Conservation (phyloP, 108 stramenopile species). For the Parietichytrium sp. region DNA sequence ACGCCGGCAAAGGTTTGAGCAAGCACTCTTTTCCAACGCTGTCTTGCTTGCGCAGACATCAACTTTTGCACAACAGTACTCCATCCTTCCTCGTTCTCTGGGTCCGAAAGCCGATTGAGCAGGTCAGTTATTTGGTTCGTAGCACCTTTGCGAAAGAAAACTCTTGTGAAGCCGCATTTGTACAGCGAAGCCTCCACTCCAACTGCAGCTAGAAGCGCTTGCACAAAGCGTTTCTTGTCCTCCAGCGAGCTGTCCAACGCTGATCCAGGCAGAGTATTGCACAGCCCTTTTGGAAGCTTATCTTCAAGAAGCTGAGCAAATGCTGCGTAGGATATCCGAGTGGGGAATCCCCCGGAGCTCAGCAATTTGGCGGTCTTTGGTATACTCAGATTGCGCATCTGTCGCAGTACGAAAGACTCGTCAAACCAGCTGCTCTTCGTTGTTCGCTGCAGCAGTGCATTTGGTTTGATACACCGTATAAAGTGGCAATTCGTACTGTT, state of each 20-base stretch:
- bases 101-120: too few species aligned
- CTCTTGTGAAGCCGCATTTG: conserved; percentile 1
- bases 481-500: conserved; percentile 89
- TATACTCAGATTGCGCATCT: conserved; percentile 11
- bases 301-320: too few species aligned
- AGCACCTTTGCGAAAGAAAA: conserved; percentile 20
- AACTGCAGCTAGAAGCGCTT: not conserved
- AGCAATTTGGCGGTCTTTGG: conserved; percentile 4
- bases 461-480: conserved; percentile 97
- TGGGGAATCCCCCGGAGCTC: conserved; percentile 13
- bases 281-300: too few species aligned
- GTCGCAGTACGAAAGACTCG: not conserved
- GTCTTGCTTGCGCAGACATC: too few species aligned
- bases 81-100: too few species aligned
- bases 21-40: too few species aligned
- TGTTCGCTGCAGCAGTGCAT: conserved; percentile 53
- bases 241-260: not conserved
- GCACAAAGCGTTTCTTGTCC: not conserved
- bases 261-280: not conserved
- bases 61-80: too few species aligned
- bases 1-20: too few species aligned
- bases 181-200: not conserved
- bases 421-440: not conserved
- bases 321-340: not conserved
- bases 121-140: too few species aligned